A percentile compares a stretch with the other conserved stretches of the same genome.
Conservation (phyloP, 2,329 filamentous ascomycete species). For the Botrytis paeoniae region DNA sequence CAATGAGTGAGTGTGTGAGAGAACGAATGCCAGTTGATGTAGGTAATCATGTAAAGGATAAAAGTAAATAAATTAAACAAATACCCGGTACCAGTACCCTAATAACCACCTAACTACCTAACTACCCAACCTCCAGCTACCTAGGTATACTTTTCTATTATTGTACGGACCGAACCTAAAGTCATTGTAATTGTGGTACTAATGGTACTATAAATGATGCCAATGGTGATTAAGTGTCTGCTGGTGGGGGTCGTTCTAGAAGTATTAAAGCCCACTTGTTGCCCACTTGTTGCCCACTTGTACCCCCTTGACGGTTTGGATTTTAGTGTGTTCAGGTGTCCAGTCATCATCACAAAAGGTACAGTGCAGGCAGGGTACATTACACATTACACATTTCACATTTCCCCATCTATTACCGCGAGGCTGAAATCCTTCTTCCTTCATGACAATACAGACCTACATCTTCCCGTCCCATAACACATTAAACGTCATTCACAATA, state of each 20-base stretch:
- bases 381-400: neutral
- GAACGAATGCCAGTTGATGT: neutral
- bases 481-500: neutral
- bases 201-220: neutral
- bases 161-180: neutral
- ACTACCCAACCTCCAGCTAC: neutral
- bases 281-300: too few relatives aligned
- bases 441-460: neutral
- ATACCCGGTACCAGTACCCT: neutral
- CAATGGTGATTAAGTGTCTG: neutral
- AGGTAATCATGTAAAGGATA: neutral
- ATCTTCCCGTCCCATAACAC: neutral
- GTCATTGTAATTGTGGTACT: neutral
- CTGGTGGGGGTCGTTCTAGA: neutral
- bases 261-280: neutral
- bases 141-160: neutral
- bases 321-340: neutral
- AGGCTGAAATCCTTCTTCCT: neutral
- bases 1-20: neutral
- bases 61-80: neutral
- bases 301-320: neutral
- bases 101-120: neutral
- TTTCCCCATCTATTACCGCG: neutral
- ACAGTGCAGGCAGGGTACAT: too few relatives aligned
- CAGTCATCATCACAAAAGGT: neutral